Conservation (phyloP, 1,284 basidiomycete genomes). For the Moesziomyces sp. region DNA sequence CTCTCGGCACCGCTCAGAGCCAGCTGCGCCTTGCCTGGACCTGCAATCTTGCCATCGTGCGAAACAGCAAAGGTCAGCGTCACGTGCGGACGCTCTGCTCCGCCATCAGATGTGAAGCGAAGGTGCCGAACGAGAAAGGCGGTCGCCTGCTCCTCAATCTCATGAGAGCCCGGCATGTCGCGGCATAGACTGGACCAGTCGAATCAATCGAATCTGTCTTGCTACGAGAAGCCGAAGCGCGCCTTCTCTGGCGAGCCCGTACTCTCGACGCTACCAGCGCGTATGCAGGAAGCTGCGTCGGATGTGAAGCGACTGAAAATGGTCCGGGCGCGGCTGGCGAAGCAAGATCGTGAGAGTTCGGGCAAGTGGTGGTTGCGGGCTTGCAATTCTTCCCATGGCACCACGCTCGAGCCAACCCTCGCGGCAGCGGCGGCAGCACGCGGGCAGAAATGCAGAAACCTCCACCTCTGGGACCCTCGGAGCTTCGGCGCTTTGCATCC, state of each 20-base stretch:
- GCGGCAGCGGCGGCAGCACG: no score
- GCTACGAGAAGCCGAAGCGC: no score
- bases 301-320: not conserved
- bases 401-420: no score
- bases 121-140: conserved; percentile 18
- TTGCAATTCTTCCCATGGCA: no score
- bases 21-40: conserved; percentile 78
- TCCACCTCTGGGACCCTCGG: not conserved
- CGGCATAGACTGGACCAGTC: no score
- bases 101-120: not conserved
- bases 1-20: conserved; percentile 85
- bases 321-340: no score
- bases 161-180: not conserved
- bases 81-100: conserved; percentile 59
- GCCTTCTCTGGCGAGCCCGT: no score
- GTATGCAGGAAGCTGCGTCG: not conserved
- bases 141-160: conserved; percentile 15
- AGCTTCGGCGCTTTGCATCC: not conserved
- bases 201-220: no score
- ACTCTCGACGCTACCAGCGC: no score
- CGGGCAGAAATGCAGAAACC: not conserved
- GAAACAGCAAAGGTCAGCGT: conserved; percentile 97
- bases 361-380: no score
- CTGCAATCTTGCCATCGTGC: conserved; percentile 91
- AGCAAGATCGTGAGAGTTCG: no score